These are phyloP conservation scores for Cadophora gregata DNA, from an alignment of 2,329 filamentous ascomycete genomes.

Conservation along the genomic window DNA sequence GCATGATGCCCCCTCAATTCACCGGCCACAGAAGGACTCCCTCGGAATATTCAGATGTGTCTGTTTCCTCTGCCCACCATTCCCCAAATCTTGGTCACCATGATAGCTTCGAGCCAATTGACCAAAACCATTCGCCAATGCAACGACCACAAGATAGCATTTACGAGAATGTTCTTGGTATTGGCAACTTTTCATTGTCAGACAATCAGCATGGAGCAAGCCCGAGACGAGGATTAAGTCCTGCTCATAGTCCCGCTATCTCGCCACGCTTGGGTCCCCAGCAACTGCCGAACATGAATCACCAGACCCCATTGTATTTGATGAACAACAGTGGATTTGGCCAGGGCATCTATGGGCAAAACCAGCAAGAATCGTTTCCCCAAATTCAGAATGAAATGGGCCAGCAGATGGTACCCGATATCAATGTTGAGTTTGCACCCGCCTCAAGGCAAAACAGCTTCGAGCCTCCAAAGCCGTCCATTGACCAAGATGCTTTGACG, in stretches of 20 bases:
- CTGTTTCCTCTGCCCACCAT: slow-evolving; percentile 80
- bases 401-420: slow-evolving; percentile 84
- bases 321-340: slow-evolving; percentile 54
- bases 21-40: slow-evolving; percentile 82
- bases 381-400: slow-evolving; percentile 64
- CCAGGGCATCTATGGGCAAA: slow-evolving; percentile 57
- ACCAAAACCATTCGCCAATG: slow-evolving; percentile 79
- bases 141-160: slow-evolving; percentile 76
- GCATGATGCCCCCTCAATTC: slow-evolving; percentile 65
- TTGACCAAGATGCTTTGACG: slow-evolving; percentile 78
- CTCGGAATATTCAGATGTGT: slow-evolving; percentile 93
- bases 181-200: slow-evolving; percentile 81
- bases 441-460: slow-evolving; percentile 70
- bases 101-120: slow-evolving; percentile 78
- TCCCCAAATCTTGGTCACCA: slow-evolving; percentile 82
- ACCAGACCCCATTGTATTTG: slow-evolving; percentile 52
- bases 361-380: slow-evolving; percentile 54
- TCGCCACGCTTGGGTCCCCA: slow-evolving; percentile 66
- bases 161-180: slow-evolving; percentile 78
- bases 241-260: slow-evolving; percentile 75
- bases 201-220: slow-evolving; percentile 65
- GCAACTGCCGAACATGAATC: slow-evolving; percentile 58
- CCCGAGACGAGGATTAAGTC: slow-evolving; percentile 76
- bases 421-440: slow-evolving; percentile 92
- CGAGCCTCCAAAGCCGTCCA: slow-evolving; percentile 67